Evolutionary conservation across 768 basidiomycete species (phyloP), one percentile per base, ranked within the genome.

Genomic region (Terana coerulea): DNA sequence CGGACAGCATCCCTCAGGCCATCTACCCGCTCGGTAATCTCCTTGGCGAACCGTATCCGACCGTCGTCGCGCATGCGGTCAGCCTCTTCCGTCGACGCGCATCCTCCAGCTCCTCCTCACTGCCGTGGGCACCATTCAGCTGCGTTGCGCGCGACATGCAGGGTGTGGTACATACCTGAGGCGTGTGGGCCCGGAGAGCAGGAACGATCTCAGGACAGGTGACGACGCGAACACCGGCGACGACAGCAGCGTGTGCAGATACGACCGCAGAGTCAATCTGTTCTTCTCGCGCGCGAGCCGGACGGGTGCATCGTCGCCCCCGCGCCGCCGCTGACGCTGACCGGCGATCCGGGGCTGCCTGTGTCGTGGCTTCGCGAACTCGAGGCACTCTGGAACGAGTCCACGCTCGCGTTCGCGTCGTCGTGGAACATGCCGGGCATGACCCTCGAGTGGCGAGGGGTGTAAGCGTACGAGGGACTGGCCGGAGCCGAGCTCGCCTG

Each of bases 211-310:
- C 31, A 98, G 75, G 10, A 98, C 88, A 3, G 91, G 88, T 0
- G 91, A 92, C 37, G 88, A 86, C 3, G 88, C 85, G n/a, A 97
- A 76, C 19, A 75, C 73, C 0, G 84, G 79, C 1, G 82, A 82
- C 21, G 80, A 68, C 49, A 98, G 75, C 25, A 99, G 72, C 1
- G 81, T 68, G 57, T 91, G 88, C n/a, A 99, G 77, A 69, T 98
- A 98, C 0, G 93, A 85, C 17, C 97, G 83, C 15, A 99, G 80
- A 0, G 97, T 98, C 3, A 99, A 74, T 12, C 97, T 76, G 61
- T 99, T 99, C 77, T 94, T 95, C 67, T 99, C 97, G 22, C 97
- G 76, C 1, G 91, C 75, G 19, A 95, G 75, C 29, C 83, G 81
- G 60, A 43, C 12, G 64, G 60, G 3, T 61, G 58, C 12, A 57